phyloP scores from a whole-genome alignment of 306 rosid species.

The Crataegus laevigata region DNA sequence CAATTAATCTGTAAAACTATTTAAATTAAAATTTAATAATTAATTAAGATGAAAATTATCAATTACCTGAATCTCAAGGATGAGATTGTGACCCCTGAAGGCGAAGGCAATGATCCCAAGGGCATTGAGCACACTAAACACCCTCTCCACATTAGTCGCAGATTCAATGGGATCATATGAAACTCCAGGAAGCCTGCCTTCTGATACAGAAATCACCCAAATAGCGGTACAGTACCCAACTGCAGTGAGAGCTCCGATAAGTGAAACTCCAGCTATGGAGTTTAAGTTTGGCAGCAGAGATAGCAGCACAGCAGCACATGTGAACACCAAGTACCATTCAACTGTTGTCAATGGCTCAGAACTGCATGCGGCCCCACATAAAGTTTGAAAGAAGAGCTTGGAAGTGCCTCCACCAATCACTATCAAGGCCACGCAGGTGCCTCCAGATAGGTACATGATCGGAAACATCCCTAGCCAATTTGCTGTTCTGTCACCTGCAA shows the following conservation, averaged over 20 bases:
- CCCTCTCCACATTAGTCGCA: background rate
- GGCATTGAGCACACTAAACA: slow-evolving; percentile 34
- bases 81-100: slow-evolving; percentile 52
- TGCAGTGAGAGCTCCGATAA: slow-evolving; percentile 44
- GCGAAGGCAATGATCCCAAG: slow-evolving; percentile 53
- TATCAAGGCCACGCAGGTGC: slow-evolving; percentile 32
- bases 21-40: background rate
- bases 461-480: slow-evolving; percentile 26
- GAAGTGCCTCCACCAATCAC: slow-evolving; percentile 38
- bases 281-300: slow-evolving; percentile 48
- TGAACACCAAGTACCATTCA: slow-evolving; percentile 45
- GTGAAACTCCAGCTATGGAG: slow-evolving; percentile 43
- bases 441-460: slow-evolving; percentile 34
- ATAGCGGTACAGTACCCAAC: slow-evolving; percentile 33
- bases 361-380: slow-evolving; percentile 30
- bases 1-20: background rate
- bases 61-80: slow-evolving; percentile 55
- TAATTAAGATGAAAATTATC: background rate
- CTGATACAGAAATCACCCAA: slow-evolving; percentile 30
- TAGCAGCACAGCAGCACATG: slow-evolving; percentile 33
- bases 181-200: slow-evolving; percentile 34
- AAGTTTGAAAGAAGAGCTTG: slow-evolving; percentile 23
- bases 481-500: slow-evolving; percentile 25
- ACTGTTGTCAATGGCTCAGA: slow-evolving; percentile 22
- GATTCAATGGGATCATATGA: slow-evolving; percentile 23